Evolutionary conservation across 1,284 basidiomycete genomes (phyloP).

Genomic region (Butyriboletus appendiculatus): DNA sequence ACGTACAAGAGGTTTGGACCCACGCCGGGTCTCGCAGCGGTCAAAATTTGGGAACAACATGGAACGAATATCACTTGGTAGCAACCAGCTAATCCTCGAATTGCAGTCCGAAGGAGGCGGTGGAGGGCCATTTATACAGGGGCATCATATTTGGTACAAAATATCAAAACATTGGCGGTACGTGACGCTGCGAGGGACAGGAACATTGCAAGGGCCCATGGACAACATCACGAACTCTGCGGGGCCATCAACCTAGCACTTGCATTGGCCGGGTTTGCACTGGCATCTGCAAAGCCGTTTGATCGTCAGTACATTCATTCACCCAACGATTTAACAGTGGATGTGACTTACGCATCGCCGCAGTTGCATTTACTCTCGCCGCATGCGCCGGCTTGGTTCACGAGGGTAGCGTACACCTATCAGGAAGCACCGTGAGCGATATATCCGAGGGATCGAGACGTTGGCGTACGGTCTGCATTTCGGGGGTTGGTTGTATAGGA

Average conservation of each 20-base stretch:
- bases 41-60: too few relatives aligned
- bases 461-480: slow-evolving; percentile 4
- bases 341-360: slow-evolving; percentile 2
- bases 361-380: neutral
- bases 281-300: slow-evolving; percentile 7
- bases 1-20: too few relatives aligned
- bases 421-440: neutral
- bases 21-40: too few relatives aligned
- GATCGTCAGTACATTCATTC: neutral
- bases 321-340: neutral
- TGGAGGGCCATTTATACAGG: too few relatives aligned
- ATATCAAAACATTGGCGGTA: neutral
- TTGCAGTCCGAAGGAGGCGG: too few relatives aligned
- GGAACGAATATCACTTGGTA: too few relatives aligned
- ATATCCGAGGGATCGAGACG: neutral
- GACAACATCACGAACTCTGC: neutral
- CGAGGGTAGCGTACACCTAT: slow-evolving; percentile 2
- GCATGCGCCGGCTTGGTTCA: slow-evolving; percentile 8
- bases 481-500: neutral
- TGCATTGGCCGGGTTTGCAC: slow-evolving; percentile 19
- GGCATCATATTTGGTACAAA: neutral
- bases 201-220: neutral
- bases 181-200: too few relatives aligned
- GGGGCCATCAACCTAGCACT: slow-evolving; percentile 3
- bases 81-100: too few relatives aligned